Evolutionary conservation across 179 eudicot genomes (phyloP).

Genomic region (Beta macrorhiza): DNA sequence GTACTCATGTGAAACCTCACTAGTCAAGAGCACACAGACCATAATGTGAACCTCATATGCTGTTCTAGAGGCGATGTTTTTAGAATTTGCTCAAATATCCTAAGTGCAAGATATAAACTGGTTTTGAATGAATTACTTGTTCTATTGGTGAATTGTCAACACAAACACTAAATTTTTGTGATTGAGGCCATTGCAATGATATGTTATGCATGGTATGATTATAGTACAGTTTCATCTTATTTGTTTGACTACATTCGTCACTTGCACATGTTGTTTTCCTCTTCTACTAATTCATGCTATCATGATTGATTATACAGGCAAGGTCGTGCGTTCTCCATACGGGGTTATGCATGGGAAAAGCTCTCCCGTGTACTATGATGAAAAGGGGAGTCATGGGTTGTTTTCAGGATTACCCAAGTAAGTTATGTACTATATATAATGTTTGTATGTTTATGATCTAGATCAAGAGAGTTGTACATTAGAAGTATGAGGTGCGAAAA

Average conservation of each 20-base stretch:
- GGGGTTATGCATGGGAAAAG: constrained; percentile 98
- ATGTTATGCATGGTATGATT: constrained; percentile 2
- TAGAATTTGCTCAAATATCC: not conserved
- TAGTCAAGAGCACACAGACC: too few species aligned
- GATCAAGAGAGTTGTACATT: not conserved
- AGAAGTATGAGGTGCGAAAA: not conserved
- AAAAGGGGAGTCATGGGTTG: constrained; percentile 69
- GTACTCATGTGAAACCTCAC: not conserved
- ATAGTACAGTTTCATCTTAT: not conserved
- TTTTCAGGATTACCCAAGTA: constrained; percentile 90
- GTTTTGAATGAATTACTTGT: not conserved
- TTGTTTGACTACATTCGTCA: not conserved
- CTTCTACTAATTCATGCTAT: constrained; percentile 18
- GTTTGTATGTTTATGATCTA: not conserved
- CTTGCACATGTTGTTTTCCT: not conserved
- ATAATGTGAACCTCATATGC: not conserved
- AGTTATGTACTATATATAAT: constrained; percentile 21
- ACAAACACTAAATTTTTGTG: too few species aligned
- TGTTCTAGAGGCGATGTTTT: not conserved
- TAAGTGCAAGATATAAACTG: too few species aligned
- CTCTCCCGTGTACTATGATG: constrained; percentile 83
- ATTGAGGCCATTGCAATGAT: too few species aligned
- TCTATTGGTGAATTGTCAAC: not conserved
- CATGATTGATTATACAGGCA: constrained; percentile 51
- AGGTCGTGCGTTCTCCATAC: constrained; percentile 81